Base-by-base conservation (phyloP, 768 basidiomycete species). In the Fibroporia radiculosa region DNA sequence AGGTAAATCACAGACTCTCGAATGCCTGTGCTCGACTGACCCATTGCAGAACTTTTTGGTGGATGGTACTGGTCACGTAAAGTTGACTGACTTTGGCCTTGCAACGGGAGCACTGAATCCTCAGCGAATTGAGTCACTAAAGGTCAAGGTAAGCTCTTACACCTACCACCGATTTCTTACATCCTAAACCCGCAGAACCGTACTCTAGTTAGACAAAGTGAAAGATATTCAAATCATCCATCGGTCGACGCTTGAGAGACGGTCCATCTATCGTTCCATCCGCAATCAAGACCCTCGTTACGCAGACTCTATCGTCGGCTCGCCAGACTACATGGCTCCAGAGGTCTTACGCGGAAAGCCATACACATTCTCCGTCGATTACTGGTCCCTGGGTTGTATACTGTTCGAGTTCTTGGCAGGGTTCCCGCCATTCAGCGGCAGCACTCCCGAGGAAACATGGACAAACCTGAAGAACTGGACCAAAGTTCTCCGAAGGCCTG, bases 391-490 rank as follows among this genome's bases (percentile, higher is more conserved):
- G 6, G 96, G 96, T 5, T 98, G 96, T 63, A 98, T 99, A 55
- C 69, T 99, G 20, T 99, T 97, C 66, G 96, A 99, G 68, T 93
- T 95, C 63, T 71, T 95, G 13, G 87, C 91, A 1, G 95, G 96
- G 22, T 99, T 96, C 67, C 96, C 96, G 11, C 96, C 96, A 1
- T 99, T 99, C 69, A 96, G 90, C 37, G 96, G 96, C 14, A 79
- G 84, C 31, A 92, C 86, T 0, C 87, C 93, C 0, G 93, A 99
- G 53, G 96, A 99, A 65, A 99, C 96, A 0, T 99, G 96, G 96
- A 91, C 91, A 13, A 98, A 98, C 65, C 68, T 99, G 50, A 97
- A 97, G 66, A 97, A 97, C 62, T 99, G 96, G 96, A 80, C 83
- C 14, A 86, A 86, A 50, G 91, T 92, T 1, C 72, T 99, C 4